Base-by-base conservation (phyloP, 2,329 filamentous ascomycete species). In the Emergomyces orientalis region DNA sequence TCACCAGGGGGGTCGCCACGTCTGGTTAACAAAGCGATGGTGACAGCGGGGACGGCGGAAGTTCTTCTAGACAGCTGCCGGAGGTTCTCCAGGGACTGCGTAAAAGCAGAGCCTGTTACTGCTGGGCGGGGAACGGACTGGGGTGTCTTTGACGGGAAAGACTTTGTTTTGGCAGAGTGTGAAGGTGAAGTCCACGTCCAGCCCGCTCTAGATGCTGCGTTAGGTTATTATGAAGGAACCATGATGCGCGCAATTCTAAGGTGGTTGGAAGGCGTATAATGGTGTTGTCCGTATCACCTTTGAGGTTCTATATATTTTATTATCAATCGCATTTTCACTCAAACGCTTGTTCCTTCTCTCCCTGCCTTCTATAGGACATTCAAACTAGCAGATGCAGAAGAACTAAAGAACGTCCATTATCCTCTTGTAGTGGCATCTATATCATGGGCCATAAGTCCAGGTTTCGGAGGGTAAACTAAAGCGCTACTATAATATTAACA, bases 1-100 rank as follows among this genome's bases (percentile, higher is more conserved):
- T 4, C 17, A 17, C n/a, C 37, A n/a, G 39, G 25, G 56, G 22
- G n/a, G 19, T 19, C 37, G 41, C 9, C 13, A 13, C 25, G 56
- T 22, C 25, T 59, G 3, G 56, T 59, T 13, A 59, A 59, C 39
- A 59, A 59, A 5, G 56, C 56, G 39, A 59, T 59, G 56, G 56
- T 59, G 13, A 45, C 56, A 9, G 56, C n/a, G 2, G 56, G 56
- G 6, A 43, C 56, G 25, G 56, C 56, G 0, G 56, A 59, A 39
- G 56, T 59, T 43, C 27, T 59, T 25, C 41, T 59, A 39, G 56
- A 59, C 25, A 59, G 56, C 30, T 59, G 56, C 8, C 39, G 39
- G 13, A 22, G n/a, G 13, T 59, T 59, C 34, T 39, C 56, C 6
- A 59, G 4, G 14, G 37, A 59, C 8, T 45, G 56, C 7, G 56